Percentiles rank a stretch among this genome's conserved stretches.
phyloP scores from a whole-genome alignment of 1,284 basidiomycete species.

The Dichomitus squalens region DNA sequence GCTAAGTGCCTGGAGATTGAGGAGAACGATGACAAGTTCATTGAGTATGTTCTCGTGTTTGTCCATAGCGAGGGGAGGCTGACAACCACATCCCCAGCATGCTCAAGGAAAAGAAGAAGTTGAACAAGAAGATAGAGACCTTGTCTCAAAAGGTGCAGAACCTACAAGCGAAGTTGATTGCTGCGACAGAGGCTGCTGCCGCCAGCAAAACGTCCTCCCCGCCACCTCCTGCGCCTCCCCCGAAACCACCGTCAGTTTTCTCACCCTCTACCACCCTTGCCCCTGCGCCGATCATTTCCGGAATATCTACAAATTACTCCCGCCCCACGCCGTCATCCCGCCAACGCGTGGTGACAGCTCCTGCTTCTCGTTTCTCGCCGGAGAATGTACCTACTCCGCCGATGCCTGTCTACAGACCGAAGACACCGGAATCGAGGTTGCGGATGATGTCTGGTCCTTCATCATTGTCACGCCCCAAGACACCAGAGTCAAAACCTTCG shows the following conservation, averaged over 20 bases:
- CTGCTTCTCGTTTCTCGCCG: background rate
- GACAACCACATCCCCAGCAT: constrained; percentile 45
- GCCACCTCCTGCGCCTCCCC: constrained; percentile 13
- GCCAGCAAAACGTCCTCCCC: constrained; percentile 26
- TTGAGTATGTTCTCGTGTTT: constrained; percentile 58
- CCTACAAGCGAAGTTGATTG: constrained; percentile 65
- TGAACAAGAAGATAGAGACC: constrained; percentile 65
- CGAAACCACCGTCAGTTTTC: constrained; percentile 5
- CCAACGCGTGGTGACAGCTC: constrained; percentile 19
- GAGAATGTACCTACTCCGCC: constrained; percentile 17
- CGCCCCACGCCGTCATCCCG: constrained; percentile 10
- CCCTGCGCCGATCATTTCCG: constrained; percentile 11
- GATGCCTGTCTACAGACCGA: constrained; percentile 27
- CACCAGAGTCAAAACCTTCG: constrained; percentile 49
- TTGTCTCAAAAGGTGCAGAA: constrained; percentile 71
- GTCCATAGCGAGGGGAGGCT: background rate
- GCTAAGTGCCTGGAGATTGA: constrained; percentile 78
- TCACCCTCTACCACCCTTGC: constrained; percentile 11
- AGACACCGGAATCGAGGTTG: constrained; percentile 32
- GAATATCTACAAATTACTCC: constrained; percentile 10
- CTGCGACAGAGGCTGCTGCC: constrained; percentile 43
- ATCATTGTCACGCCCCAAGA: constrained; percentile 48
- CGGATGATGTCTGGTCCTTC: constrained; percentile 48
- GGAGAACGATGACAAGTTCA: constrained; percentile 76
- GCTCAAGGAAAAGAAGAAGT: constrained; percentile 77